Base-by-base conservation (phyloP, 805 yeast species). In the Starmera dryadoides region DNA sequence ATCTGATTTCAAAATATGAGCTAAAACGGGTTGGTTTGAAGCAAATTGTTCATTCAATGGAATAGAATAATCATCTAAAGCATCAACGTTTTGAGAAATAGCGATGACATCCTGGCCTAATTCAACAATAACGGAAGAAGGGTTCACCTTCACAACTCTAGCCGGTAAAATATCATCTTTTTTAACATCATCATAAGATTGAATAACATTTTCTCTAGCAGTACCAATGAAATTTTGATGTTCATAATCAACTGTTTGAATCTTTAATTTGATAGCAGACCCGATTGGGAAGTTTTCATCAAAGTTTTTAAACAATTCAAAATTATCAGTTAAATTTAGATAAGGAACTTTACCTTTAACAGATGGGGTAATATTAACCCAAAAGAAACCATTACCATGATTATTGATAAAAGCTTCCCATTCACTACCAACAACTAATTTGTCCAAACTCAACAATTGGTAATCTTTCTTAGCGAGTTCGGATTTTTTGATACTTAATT, bases 21-120 rank as follows among this genome's bases (percentile, higher is more conserved):
- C 86, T 29, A 77, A 58, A 36, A 78, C 73, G 32, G 75, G 68
- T 43, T 74, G 76, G 45, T 79, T 78, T 4, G 63, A 60, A 4
- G 66, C 55, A 55, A 63, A 81, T 5, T 66, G 67, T 12, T 68
- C 73, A 26, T 68, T 69, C 36, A 83, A 59, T 35, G 71, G 67
- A 30, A 69, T 62, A 28, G 77, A 66, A 56, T 75, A 86, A 55
- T 82, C 82, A 52, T 80, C 75, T 47, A 84, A 64, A 6, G 94
- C 87, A 57, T 87, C 96, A 3, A 93, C 79, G 37, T 82, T 73
- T 53, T 72, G 78, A 3, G 93, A 71, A 39, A 80, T 68, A 3
- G 83, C 89, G 26, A 71, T 69, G 9, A 81, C 66, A 34, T 67
- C 69, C 26, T 69, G 69, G n/a, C 87, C 84, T 34, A 87, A 60